Conservation (phyloP, 2,329 filamentous ascomycete genomes). For the Trichoderma simmonsii region DNA sequence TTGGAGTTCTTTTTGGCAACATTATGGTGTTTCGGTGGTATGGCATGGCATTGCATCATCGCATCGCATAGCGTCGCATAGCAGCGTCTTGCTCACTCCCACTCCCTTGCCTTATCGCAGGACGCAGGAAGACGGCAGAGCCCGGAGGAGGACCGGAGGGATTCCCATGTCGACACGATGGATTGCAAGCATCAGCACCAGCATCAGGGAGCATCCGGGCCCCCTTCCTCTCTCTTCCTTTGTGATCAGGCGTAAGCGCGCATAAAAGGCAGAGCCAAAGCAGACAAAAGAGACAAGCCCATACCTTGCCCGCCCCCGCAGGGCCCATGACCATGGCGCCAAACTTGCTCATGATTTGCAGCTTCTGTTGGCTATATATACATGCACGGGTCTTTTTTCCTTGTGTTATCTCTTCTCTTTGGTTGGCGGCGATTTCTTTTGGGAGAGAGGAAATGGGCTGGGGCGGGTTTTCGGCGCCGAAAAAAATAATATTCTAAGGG, state of each 20-base stretch:
- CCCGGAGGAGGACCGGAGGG: neutral
- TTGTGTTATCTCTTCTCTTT: neutral
- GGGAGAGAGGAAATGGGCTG: neutral
- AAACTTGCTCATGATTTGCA: slow-evolving; percentile 76
- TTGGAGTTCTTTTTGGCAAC: neutral
- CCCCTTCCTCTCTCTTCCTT: neutral
- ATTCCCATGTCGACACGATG: neutral
- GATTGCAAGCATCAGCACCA: neutral
- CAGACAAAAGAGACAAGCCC: slow-evolving; percentile 23
- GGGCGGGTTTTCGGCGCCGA: neutral
- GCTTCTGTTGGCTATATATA: neutral
- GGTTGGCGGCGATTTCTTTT: neutral
- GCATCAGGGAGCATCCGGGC: neutral
- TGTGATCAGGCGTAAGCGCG: slow-evolving; percentile 8
- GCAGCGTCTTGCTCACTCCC: neutral
- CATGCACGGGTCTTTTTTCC: neutral
- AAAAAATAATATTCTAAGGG: neutral
- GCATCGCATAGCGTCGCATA: neutral
- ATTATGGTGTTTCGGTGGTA: neutral
- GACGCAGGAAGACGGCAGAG: neutral
- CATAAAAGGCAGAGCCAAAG: neutral
- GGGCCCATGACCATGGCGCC: slow-evolving; percentile 95
- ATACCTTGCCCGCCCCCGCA: slow-evolving; percentile 86
- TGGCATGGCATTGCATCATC: neutral
- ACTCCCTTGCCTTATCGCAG: neutral